Percentiles rank a stretch among this genome's conserved stretches.
Conservation (phyloP, 805 yeast species). For the Kluyveromyces nonfermentans region DNA sequence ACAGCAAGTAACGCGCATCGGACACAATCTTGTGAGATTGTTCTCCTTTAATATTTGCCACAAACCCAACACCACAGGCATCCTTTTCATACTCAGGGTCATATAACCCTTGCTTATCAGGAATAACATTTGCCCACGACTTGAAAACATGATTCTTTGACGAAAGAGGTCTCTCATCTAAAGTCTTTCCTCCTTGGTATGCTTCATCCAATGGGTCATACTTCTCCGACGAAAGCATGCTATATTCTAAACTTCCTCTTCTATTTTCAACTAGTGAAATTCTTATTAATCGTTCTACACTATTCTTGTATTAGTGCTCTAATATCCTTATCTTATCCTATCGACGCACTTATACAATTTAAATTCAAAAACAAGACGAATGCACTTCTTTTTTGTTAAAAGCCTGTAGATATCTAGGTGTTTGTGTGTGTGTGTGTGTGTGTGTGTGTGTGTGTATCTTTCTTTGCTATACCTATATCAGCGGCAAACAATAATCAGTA, state of each 20-base stretch:
- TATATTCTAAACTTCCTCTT: neutral
- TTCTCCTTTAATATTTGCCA: slow-evolving; percentile 84
- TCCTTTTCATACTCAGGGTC: slow-evolving; percentile 92
- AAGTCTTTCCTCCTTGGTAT: slow-evolving; percentile 24
- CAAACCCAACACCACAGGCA: slow-evolving; percentile 98
- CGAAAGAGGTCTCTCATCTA: slow-evolving; percentile 4
- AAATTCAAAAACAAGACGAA: neutral
- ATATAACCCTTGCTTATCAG: slow-evolving; percentile 79
- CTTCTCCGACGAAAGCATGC: slow-evolving; percentile 15
- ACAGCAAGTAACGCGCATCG: slow-evolving; percentile 76
- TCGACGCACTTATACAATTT: neutral
- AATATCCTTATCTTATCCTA: neutral
- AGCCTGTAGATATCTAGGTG: neutral
- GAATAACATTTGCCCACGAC: slow-evolving; percentile 89
- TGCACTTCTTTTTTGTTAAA: neutral
- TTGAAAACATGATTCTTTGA: slow-evolving; percentile 35
- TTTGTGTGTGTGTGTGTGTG: slow-evolving; percentile 1
- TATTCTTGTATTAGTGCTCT: neutral
- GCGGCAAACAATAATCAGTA: neutral
- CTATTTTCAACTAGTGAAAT: neutral
- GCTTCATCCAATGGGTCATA: slow-evolving; percentile 23
- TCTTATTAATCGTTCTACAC: too few species aligned
- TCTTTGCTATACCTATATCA: neutral
- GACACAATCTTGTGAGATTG: slow-evolving; percentile 87
- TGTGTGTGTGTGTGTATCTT: slow-evolving; percentile 1